phyloP scores from a whole-genome alignment of 2,329 filamentous ascomycete genomes.

The Didymella pomorum region DNA sequence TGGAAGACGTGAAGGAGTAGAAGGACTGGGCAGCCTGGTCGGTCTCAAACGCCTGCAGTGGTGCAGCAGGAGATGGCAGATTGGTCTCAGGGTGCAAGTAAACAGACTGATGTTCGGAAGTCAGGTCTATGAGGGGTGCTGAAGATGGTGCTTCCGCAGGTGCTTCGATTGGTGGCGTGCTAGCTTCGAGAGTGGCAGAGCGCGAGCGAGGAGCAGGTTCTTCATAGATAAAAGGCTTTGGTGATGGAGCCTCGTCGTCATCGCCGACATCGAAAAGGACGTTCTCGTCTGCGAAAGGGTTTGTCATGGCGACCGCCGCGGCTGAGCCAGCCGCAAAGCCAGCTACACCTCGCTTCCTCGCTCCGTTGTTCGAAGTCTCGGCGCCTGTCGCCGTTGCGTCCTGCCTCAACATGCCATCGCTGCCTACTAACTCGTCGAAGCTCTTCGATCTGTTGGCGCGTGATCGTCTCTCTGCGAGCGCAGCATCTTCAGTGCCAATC shows the following conservation, averaged over 20 bases:
- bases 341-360: constrained; percentile 42
- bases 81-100: constrained; percentile 21
- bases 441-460: constrained; percentile 37
- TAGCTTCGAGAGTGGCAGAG: constrained; percentile 41
- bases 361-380: constrained; percentile 27
- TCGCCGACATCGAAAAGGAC: constrained; percentile 55
- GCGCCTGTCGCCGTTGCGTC: constrained; percentile 37
- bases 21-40: constrained; percentile 47
- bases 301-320: constrained; percentile 44
- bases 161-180: constrained; percentile 13
- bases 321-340: constrained; percentile 53
- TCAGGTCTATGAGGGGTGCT: constrained; percentile 45
- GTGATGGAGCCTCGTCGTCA: constrained; percentile 42
- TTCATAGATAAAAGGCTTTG: constrained; percentile 37
- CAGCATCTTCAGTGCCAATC: constrained; percentile 43
- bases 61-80: constrained; percentile 14
- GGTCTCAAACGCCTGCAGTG: constrained; percentile 28
- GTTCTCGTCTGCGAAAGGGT: constrained; percentile 56
- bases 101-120: constrained; percentile 24
- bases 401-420: constrained; percentile 50
- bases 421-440: constrained; percentile 54
- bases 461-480: constrained; percentile 31
- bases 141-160: background rate
- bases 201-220: constrained; percentile 24
- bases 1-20: constrained; percentile 46